Base-by-base conservation (phyloP, 192 early-diverging fungal species). In the Geranomyces variabilis region DNA sequence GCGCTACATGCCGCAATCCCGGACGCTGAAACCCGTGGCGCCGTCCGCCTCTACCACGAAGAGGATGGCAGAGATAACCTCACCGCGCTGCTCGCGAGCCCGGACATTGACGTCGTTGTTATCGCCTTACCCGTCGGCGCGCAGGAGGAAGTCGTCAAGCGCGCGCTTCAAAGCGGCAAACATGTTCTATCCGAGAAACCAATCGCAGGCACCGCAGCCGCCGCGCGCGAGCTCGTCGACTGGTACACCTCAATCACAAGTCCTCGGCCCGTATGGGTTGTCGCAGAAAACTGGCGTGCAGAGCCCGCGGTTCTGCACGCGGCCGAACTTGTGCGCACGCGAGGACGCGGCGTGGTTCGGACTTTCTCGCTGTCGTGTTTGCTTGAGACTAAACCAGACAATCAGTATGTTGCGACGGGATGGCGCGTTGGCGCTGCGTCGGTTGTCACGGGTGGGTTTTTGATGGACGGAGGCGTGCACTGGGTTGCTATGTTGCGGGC, bases 231-330 rank as follows among this genome's bases (percentile, higher is more conserved):
- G 15, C 17, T 63, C n/a, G n/a, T 64, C 45, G 14, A 48, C 22
- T 64, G 43, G 41, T 41, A 64, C 41, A 36, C 63, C 21, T 7
- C 58, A 1, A 26, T 17, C n/a, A 53, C 51, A 0, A 41, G 36
- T 10, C 22, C 41, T n/a, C 19, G 19, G 15, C 29, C 49, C 8
- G 28, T 70, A 8, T 71, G 70, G 70, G 36, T 47, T 0, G 61
- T 71, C n/a, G 70, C 70, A 9, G 70, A 71, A 26, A 71, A 71
- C 46, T 71, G 62, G 60, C 70, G 70, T 0, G 30, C 36, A 21
- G 70, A 63, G 33, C 9, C 7, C 13, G 68, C 68, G 1, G 36
- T 46, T 9, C 6, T 7, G 24, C 41, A 60, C 28, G 68, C 68
- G 21, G 53, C 68, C 13, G 13, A 14, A 8, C 58, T 70, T 13